Evolutionary conservation across 2,329 filamentous ascomycete species (phyloP).

Genomic region (Epichloe bromicola): DNA sequence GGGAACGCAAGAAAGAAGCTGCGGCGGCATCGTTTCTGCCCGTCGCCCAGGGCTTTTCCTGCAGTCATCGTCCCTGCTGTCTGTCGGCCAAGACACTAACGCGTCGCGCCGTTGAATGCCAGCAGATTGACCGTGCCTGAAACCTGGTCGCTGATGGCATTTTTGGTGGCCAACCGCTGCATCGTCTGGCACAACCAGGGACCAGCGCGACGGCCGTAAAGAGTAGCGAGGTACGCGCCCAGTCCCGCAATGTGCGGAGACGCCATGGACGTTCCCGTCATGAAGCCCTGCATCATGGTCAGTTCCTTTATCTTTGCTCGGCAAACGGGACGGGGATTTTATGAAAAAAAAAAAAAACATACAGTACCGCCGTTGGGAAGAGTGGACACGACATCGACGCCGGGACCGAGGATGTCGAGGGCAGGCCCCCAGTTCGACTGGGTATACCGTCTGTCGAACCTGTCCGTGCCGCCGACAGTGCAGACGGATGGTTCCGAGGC

Average conservation of each 20-base stretch:
- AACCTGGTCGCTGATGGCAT: constrained; percentile 24
- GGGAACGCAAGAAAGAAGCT: too few species aligned
- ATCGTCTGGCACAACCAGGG: constrained; percentile 32
- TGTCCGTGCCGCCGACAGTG: constrained; percentile 31
- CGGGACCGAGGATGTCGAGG: constrained; percentile 31
- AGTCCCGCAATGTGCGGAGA: constrained; percentile 29
- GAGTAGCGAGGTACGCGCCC: constrained; percentile 12
- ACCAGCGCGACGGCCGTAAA: constrained; percentile 19
- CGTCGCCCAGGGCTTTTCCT: too few species aligned
- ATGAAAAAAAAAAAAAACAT: constrained; percentile 9
- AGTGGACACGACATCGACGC: constrained; percentile 27
- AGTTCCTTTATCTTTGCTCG: background rate
- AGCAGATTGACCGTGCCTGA: constrained; percentile 34
- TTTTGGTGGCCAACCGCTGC: constrained; percentile 24
- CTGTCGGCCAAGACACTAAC: background rate
- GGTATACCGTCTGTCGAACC: constrained; percentile 20
- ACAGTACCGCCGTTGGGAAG: constrained; percentile 26
- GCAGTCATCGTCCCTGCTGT: too few species aligned
- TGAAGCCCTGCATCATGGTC: constrained; percentile 12
- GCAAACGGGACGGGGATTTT: too few species aligned
- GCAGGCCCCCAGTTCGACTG: constrained; percentile 34
- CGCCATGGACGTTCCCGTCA: constrained; percentile 35
- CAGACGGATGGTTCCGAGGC: constrained; percentile 29
- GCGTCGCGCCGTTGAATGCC: constrained; percentile 35
- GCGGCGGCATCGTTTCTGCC: too few species aligned